Evolutionary conservation across 208 protist species (phyloP), one percentile per base, ranked within the genome.

Genomic region (Trypanosoma cruzi): DNA sequence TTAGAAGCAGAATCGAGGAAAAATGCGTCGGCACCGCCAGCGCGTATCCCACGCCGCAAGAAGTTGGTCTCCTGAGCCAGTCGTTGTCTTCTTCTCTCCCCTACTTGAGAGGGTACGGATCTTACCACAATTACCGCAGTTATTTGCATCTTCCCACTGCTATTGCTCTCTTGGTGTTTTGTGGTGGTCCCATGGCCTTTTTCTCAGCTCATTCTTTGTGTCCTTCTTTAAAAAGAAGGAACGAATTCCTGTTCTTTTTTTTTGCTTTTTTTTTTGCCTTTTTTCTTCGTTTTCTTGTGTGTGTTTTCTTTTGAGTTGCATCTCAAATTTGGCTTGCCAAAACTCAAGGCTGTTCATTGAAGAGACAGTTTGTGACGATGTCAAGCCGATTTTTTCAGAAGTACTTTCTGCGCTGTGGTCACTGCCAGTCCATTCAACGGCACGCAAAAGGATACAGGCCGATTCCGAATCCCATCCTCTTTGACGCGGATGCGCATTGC

Each of bases 391-490:
- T 87, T 58, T 88, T 85, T 42, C 88, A 94, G 60, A 91, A 92
- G 67, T 84, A 87, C 49, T 94, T 85, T 59, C 60, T 94, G 29
- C 82, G 77, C 5, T 96, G 90, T 63, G 90, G 83, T 24, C 64
- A 82, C 34, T 96, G 90, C 62, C 44, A 71, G 2, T 78, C 77
- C 4, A 80, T 90, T 40, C 85, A 93, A 79, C 85, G 87, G 29
- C 53, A 64, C 28, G 88, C 88, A 18, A 75, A 87, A 29, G 90
- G 90, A 29, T 96, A 96, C 80, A 67, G 66, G 54, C 86, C 90
- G 6, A 93, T 96, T 64, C 80, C 88, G 2, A 94, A 96, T 63
- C 90, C 90, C 32, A 94, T 94, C 58, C 78, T 94, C 40, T 96
- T 96, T 73, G 83, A 94, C 57, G 87, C 88, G 2, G 86, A 96